phyloP scores from a whole-genome alignment of 1,284 basidiomycete species.

The Afroboletus lepidellus region DNA sequence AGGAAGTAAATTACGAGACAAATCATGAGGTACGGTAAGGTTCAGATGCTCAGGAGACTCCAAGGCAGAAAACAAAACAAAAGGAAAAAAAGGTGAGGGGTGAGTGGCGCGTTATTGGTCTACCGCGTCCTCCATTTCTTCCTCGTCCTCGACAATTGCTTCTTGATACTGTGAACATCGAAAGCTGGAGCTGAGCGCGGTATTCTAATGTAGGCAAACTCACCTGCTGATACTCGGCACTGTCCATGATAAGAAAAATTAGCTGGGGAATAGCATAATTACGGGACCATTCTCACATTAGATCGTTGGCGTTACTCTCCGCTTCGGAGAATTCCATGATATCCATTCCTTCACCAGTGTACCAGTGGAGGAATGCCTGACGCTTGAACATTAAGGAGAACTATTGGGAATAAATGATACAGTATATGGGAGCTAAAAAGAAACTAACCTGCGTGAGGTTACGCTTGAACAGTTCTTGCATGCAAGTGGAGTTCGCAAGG shows the following conservation, averaged over 20 bases:
- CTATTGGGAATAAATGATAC: constrained; percentile 37
- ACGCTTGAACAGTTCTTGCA: constrained; percentile 89
- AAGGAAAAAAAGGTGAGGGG: not conserved
- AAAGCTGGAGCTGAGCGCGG: not conserved
- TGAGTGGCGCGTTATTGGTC: constrained; percentile 22
- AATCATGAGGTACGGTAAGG: constrained; percentile 16
- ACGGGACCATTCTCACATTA: constrained; percentile 56
- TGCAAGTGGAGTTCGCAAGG: constrained; percentile 82
- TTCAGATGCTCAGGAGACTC: constrained; percentile 4
- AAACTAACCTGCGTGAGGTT: constrained; percentile 56
- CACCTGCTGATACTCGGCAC: constrained; percentile 34
- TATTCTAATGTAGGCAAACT: not conserved
- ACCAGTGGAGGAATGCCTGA: constrained; percentile 88
- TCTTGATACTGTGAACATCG: constrained; percentile 29
- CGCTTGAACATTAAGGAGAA: constrained; percentile 83
- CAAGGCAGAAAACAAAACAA: not conserved
- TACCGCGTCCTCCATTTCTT: constrained; percentile 9
- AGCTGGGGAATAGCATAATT: not conserved
- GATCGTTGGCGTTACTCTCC: constrained; percentile 78
- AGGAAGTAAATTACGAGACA: constrained; percentile 20
- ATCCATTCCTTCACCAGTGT: constrained; percentile 90
- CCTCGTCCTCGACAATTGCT: constrained; percentile 26
- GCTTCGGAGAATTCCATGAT: constrained; percentile 91
- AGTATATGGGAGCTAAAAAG: constrained; percentile 9
- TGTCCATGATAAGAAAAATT: constrained; percentile 8